Evolutionary conservation across 2,329 filamentous ascomycete species (phyloP), one percentile per base, ranked within the genome.

Genomic region (Metarhizium album): DNA sequence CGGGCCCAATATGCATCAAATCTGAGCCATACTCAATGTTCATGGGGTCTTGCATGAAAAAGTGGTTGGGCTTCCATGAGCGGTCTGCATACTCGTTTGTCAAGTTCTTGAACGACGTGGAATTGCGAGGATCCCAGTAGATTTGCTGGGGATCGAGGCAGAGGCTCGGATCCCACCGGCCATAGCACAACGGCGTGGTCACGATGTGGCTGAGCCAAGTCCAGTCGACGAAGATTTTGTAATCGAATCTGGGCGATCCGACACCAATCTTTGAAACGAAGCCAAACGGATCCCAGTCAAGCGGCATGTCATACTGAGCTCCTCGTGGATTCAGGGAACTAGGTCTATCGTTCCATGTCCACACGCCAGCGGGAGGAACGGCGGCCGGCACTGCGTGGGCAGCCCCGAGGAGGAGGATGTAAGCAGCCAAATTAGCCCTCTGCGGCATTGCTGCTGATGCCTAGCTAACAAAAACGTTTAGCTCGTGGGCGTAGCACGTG

Each of bases 221-320:
- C 56, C 56, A 58, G 46, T 58, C 56, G 22, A 58, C 53, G 46
- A 58, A 56, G 33, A 55, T 18, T 14, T 54, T 49, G 31, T 54
- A 29, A 9, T 57, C 55, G 29, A 45, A 35, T 16, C 43, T 24
- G 33, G 56, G 54, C 2, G 38, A 53, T 14, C 56, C 56, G 18
- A 56, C 33, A 16, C 42, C 46, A 27, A 52, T 48, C 3, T 20
- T 53, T 3, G 56, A 45, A 18, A 55, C 45, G 48, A 56, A 55
- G 1, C 53, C 53, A 20, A 51, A 49, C 5, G 52, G 50, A 45
- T 40, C 51, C 51, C 51, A 55, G 27, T 49, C 46, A n/a, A 57
- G 16, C 14, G 52, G 56, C 52, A 53, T 51, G 46, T 55, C 53
- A 33, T 51, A 54, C 7, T 40, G 37, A 18, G 5, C 37, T 20